phyloP scores from a whole-genome alignment of 2,329 filamentous ascomycete species.

The Alternaria triticina region DNA sequence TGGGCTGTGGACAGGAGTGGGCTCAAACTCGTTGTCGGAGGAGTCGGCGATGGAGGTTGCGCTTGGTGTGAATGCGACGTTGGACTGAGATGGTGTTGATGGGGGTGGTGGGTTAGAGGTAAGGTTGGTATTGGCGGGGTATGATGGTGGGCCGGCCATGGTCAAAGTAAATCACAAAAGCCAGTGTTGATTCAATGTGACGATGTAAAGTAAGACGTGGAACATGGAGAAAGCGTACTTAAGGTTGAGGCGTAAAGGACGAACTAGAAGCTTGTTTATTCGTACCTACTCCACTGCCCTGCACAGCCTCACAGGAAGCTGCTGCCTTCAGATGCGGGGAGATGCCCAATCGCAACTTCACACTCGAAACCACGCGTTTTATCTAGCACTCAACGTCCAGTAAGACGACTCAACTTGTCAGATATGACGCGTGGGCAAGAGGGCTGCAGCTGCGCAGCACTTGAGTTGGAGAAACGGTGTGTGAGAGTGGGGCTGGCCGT shows the following conservation, averaged over 20 bases:
- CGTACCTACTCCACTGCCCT: neutral
- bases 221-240: neutral
- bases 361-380: constrained; percentile 2
- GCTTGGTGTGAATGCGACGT: constrained; percentile 32
- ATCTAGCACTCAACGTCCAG: neutral
- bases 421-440: neutral
- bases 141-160: constrained; percentile 32
- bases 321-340: constrained; percentile 16
- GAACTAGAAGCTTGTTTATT: constrained; percentile 6
- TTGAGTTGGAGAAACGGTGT: neutral
- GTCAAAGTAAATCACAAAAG: neutral
- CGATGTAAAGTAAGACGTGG: neutral
- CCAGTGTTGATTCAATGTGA: neutral
- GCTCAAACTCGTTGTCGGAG: constrained; percentile 40
- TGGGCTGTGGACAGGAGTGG: constrained; percentile 40
- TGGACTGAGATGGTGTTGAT: constrained; percentile 22
- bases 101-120: constrained; percentile 19
- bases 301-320: constrained; percentile 9
- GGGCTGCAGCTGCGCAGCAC: neutral
- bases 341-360: constrained; percentile 14
- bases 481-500: constrained; percentile 9
- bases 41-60: constrained; percentile 41
- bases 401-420: neutral
- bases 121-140: constrained; percentile 14
- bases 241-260: neutral